These are phyloP conservation scores for Tilletia indica DNA, from an alignment of 1,284 basidiomycete species.

Conservation along the genomic window DNA sequence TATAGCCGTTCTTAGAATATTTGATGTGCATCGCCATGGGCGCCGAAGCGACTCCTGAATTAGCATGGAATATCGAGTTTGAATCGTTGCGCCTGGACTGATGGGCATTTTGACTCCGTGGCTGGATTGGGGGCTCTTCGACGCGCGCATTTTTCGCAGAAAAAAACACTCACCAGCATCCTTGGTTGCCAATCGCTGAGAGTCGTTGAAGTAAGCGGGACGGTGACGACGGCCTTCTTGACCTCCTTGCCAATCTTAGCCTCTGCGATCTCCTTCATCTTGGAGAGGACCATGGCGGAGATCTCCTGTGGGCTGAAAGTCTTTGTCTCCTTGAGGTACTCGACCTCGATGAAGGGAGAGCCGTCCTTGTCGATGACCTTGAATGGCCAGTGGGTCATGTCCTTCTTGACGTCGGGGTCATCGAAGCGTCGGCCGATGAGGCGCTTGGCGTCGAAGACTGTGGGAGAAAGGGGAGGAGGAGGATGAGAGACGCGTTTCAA, in stretches of 20 bases:
- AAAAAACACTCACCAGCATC: constrained; percentile 51
- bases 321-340: constrained; percentile 66
- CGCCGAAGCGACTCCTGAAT: constrained; percentile 40
- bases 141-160: not conserved
- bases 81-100: constrained; percentile 47
- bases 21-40: constrained; percentile 28
- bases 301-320: constrained; percentile 70
- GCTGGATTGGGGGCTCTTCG: not conserved
- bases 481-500: constrained; percentile 2
- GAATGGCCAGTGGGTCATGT: constrained; percentile 73
- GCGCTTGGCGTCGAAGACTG: constrained; percentile 62
- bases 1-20: constrained; percentile 47
- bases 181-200: constrained; percentile 67
- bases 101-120: not conserved
- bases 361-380: constrained; percentile 65
- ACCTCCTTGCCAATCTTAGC: constrained; percentile 67
- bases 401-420: constrained; percentile 66
- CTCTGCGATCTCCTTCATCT: constrained; percentile 87
- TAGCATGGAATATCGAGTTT: constrained; percentile 54
- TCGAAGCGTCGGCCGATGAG: constrained; percentile 94
- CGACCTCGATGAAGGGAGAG: constrained; percentile 63
- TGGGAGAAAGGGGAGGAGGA: not conserved
- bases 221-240: constrained; percentile 70
- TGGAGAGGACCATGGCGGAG: constrained; percentile 95
- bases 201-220: constrained; percentile 71